A percentile compares a stretch with the other conserved stretches of the same genome.
These are phyloP conservation scores for Podaxis sp. DNA, from an alignment of 768 basidiomycete genomes.

Conservation along the genomic window DNA sequence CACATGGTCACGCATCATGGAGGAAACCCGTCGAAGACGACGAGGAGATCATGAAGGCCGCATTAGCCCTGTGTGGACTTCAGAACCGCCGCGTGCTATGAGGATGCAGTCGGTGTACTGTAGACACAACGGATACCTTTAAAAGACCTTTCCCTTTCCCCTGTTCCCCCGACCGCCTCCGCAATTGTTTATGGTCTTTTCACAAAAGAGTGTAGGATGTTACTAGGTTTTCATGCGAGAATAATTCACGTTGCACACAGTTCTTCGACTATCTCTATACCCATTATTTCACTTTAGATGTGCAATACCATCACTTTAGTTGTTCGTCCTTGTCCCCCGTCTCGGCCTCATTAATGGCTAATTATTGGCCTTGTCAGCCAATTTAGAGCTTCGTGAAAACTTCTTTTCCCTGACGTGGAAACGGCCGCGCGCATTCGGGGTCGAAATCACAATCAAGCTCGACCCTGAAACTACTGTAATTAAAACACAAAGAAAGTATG, in stretches of 20 bases:
- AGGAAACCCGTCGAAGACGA: slow-evolving; percentile 36
- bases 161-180: not conserved
- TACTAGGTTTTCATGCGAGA: not conserved
- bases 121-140: slow-evolving; percentile 14
- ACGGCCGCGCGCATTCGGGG: not conserved
- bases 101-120: not conserved
- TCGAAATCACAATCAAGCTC: slow-evolving; percentile 6
- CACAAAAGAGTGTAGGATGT: slow-evolving; percentile 3
- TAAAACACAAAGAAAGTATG: slow-evolving; percentile 11
- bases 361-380: not conserved
- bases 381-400: slow-evolving; percentile 16
- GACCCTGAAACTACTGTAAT: slow-evolving; percentile 6
- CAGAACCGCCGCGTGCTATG: slow-evolving; percentile 27
- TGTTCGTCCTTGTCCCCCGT: not conserved
- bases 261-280: not conserved
- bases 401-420: slow-evolving; percentile 12
- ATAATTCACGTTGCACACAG: slow-evolving; percentile 9
- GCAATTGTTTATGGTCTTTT: slow-evolving; percentile 1
- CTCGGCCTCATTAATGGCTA: slow-evolving; percentile 3
- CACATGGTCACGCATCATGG: slow-evolving; percentile 8
- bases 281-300: slow-evolving; percentile 4
- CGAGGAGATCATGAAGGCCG: slow-evolving; percentile 71
- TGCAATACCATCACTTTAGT: not conserved
- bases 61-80: slow-evolving; percentile 64
- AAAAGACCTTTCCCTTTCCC: not conserved